These are phyloP conservation scores for Aspergillus heteromorphus DNA, from an alignment of 495 filamentous ascomycete species.

Conservation along the genomic window DNA sequence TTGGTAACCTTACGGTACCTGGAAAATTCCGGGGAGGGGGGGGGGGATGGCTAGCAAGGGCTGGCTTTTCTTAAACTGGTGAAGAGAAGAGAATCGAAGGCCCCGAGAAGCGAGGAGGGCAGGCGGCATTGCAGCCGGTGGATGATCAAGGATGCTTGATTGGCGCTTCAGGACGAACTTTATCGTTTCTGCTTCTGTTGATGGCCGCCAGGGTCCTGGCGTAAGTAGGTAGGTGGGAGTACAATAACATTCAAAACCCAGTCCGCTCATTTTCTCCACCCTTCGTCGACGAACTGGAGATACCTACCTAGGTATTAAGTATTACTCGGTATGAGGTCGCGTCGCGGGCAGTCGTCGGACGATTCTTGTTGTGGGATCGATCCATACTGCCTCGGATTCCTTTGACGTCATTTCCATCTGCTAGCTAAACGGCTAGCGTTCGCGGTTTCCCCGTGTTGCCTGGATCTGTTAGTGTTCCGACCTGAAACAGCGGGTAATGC, in stretches of 20 bases:
- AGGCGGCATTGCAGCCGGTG: slow-evolving; percentile 10
- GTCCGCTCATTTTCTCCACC: not conserved
- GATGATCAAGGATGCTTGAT: slow-evolving; percentile 1
- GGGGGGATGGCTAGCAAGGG: not conserved
- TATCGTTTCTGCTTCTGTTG: not conserved
- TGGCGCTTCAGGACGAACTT: not conserved
- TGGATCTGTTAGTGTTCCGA: not conserved
- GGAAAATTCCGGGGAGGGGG: not conserved
- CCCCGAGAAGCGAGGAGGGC: slow-evolving; percentile 11
- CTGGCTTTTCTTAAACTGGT: not conserved
- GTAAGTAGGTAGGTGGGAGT: too few species aligned
- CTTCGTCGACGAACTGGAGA: not conserved
- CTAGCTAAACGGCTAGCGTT: slow-evolving; percentile 2
- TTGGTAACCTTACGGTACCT: slow-evolving; percentile 1
- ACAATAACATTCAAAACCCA: not conserved
- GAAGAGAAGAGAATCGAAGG: slow-evolving; percentile 3
- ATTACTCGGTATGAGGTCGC: not conserved
- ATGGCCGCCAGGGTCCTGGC: too few species aligned
- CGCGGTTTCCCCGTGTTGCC: not conserved
- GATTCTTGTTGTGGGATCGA: not conserved
- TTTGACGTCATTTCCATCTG: slow-evolving; percentile 6
- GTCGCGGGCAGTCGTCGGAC: not conserved
- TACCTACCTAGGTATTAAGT: too few species aligned
- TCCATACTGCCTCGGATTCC: not conserved
- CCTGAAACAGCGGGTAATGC: slow-evolving; percentile 4